A percentile compares a stretch with the other conserved stretches of the same genome.
These are phyloP conservation scores for Colletotrichum lupini DNA, from an alignment of 2,329 filamentous ascomycete genomes.

Conservation along the genomic window DNA sequence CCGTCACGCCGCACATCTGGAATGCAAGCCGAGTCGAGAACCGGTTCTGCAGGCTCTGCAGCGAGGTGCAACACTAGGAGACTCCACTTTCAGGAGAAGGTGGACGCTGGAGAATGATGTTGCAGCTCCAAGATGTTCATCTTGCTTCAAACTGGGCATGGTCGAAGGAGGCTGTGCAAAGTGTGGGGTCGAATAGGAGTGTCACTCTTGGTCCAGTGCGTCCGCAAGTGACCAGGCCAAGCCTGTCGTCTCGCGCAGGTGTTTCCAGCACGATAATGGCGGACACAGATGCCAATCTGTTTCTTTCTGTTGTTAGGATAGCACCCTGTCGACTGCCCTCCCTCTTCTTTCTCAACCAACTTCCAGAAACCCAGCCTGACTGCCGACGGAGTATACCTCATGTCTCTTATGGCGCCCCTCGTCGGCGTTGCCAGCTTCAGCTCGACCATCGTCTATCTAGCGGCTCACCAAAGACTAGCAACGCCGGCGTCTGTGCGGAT, in stretches of 20 bases:
- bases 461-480: neutral
- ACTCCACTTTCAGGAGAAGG: conserved; percentile 35
- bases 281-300: conserved; percentile 23
- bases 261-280: conserved; percentile 27
- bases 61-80: neutral
- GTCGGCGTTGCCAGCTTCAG: neutral
- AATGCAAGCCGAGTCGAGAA: conserved; percentile 31
- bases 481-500: neutral
- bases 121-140: conserved; percentile 34
- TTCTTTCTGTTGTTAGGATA: conserved; percentile 3
- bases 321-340: neutral
- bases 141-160: conserved; percentile 36
- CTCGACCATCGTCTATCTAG: neutral
- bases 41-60: conserved; percentile 26
- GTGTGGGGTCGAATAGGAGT: conserved; percentile 35
- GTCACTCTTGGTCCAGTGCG: conserved; percentile 30
- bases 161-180: conserved; percentile 36
- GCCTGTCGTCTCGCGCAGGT: conserved; percentile 26
- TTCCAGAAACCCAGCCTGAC: neutral
- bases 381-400: neutral
- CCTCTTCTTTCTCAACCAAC: neutral
- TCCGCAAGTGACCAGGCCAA: conserved; percentile 26
- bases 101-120: conserved; percentile 31
- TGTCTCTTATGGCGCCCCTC: neutral
- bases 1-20: conserved; percentile 15